Evolutionary conservation across 2,329 filamentous ascomycete species (phyloP).

Genomic region (Lecanicillium sp.): DNA sequence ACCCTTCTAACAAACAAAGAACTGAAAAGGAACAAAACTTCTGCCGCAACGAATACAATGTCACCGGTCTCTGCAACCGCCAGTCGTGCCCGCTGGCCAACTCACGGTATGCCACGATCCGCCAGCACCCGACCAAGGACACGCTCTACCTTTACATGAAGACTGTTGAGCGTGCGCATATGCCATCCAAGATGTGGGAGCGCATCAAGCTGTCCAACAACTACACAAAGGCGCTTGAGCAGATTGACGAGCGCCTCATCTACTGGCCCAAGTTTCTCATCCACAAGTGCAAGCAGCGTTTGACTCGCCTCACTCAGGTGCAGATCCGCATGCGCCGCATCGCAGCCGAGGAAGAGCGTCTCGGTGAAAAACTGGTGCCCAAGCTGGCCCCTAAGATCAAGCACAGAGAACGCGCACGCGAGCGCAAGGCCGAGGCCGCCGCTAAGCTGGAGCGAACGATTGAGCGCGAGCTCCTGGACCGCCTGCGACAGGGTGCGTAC

Average conservation of each 20-base stretch:
- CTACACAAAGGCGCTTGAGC: constrained; percentile 81
- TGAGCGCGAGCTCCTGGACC: constrained; percentile 88
- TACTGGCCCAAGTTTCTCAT: constrained; percentile 94
- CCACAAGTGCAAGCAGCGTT: constrained; percentile 93
- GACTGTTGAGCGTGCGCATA: constrained; percentile 80
- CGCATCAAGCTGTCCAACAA: constrained; percentile 83
- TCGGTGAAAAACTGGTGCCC: constrained; percentile 83
- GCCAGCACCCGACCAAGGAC: constrained; percentile 73
- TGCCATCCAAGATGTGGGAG: constrained; percentile 92
- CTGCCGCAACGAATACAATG: constrained; percentile 92
- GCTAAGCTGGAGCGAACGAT: constrained; percentile 95
- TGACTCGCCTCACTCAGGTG: constrained; percentile 89
- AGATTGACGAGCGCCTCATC: constrained; percentile 78
- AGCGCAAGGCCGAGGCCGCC: constrained; percentile 70
- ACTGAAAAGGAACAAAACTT: constrained; percentile 85
- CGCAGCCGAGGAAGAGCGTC: constrained; percentile 79
- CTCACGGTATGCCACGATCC: constrained; percentile 85
- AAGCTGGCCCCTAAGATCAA: constrained; percentile 87
- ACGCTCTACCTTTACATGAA: constrained; percentile 96
- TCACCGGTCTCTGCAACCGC: constrained; percentile 74
- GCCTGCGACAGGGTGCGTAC: constrained; percentile 86
- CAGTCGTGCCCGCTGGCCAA: constrained; percentile 90
- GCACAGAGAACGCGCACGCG: constrained; percentile 67
- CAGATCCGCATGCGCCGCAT: constrained; percentile 73
- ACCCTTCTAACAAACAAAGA: constrained; percentile 38